Base-by-base conservation (phyloP, 345 rosid species). In the Aurinia saxatilis region DNA sequence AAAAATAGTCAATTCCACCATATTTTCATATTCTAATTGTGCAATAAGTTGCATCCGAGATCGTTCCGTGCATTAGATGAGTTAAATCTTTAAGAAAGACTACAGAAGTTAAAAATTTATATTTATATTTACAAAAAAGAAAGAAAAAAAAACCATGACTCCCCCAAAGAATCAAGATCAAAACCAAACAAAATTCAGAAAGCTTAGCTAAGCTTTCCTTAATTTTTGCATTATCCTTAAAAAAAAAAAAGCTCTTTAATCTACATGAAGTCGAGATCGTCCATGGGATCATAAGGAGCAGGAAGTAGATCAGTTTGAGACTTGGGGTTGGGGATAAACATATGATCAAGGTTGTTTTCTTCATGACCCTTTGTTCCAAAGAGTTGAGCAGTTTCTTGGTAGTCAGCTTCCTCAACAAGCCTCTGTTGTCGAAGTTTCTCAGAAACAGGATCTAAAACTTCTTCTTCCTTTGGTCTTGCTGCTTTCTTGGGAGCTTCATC, bases 321-420 rank as follows among this genome's bases (percentile, higher is more conserved):
- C 78, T 95, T 88, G 12, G n/a, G n/a, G n/a, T n/a, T n/a, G n/a
- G 97, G 99, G 72, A 95, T 87, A 69, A 90, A 90, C 66, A 52
- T n/a, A n/a, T n/a, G 74, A 50, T 90, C 89, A 6, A 84, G 73
- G 17, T 65, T 78, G 46, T 78, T 83, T 44, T 78, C 95, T 63
- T 83, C 91, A n/a, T n/a, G n/a, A 15, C 40, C 86, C 65, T 62
- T 84, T 50, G 74, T 77, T 11, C 76, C 76, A 35, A 90, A 95
- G 49, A 95, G 80, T 63, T 90, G 95, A 51, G 76, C 65, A 15
- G 97, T 90, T 56, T 87, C 71, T 56, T 30, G 69, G 72, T 78
- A 90, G 70, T 90, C 99, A 17, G 97, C 89, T 81, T 95, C 97
- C 76, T 95, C 99, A 21, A 90, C 96, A 51, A 95, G 84, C 79